Conservation (phyloP, 2,329 filamentous ascomycete genomes). For the Pestalotiopsis sp. region DNA sequence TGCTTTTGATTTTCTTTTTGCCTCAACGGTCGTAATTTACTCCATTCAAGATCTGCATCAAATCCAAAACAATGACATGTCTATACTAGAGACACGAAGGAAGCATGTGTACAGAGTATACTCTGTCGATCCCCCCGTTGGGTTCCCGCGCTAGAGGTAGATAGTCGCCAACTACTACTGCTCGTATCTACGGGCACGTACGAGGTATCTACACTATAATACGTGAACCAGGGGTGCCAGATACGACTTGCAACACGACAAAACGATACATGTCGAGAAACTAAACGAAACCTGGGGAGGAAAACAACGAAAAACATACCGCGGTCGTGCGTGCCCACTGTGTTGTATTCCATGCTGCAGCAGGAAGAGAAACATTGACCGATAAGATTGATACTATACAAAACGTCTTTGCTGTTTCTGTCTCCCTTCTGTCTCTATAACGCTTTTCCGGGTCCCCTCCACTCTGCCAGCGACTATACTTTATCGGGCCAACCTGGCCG, state of each 20-base stretch:
- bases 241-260: too few species aligned
- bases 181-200: too few species aligned
- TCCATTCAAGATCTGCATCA: neutral
- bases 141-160: neutral
- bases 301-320: too few species aligned
- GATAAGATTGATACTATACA: neutral
- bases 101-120: neutral
- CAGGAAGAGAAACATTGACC: neutral
- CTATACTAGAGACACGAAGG: neutral
- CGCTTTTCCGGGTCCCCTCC: neutral
- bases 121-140: neutral
- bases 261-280: too few species aligned
- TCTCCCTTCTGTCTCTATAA: neutral
- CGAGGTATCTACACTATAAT: too few species aligned
- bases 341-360: too few species aligned
- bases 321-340: too few species aligned
- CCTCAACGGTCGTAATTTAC: neutral
- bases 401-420: neutral
- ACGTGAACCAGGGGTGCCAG: too few species aligned
- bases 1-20: neutral
- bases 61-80: neutral
- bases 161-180: neutral
- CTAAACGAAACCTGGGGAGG: too few species aligned
- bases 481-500: neutral
- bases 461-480: neutral